Conservation (phyloP, 2,329 filamentous ascomycete genomes). For the Immersiporthe knoxdaviesiana region DNA sequence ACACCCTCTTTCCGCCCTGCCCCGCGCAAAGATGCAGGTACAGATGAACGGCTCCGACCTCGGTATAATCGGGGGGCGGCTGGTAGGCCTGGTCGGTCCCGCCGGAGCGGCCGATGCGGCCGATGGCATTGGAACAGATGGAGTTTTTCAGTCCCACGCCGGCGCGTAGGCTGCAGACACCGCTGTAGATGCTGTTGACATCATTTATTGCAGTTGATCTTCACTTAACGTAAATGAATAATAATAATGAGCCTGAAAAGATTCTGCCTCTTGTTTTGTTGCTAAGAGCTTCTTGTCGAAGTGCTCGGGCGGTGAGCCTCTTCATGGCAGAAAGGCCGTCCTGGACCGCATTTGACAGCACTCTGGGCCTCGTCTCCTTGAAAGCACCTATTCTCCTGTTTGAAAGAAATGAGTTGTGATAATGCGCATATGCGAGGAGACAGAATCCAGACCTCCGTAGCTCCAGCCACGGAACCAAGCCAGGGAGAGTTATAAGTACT, state of each 20-base stretch:
- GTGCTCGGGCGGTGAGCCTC: background rate
- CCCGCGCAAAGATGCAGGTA: constrained; percentile 27
- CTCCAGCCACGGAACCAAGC: background rate
- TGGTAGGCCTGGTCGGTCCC: constrained; percentile 34
- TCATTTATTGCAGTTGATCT: too few relatives aligned
- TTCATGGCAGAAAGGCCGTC: background rate
- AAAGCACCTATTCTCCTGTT: background rate
- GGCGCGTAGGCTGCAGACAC: constrained; percentile 41
- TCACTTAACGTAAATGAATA: too few relatives aligned
- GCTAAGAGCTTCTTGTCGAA: background rate
- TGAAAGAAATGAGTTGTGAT: background rate
- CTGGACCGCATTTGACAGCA: background rate
- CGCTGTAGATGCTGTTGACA: constrained; percentile 47
- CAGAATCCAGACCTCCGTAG: background rate
- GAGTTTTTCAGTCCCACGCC: constrained; percentile 36
- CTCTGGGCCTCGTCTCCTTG: background rate
- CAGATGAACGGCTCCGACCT: constrained; percentile 35
- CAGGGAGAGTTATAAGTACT: background rate
- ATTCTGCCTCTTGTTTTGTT: background rate
- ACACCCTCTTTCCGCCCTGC: constrained; percentile 25
- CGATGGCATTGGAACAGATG: constrained; percentile 45
- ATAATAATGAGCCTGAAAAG: too few relatives aligned
- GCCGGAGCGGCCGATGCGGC: constrained; percentile 35
- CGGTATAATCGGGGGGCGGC: constrained; percentile 39
- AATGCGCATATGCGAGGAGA: background rate